Percentiles rank a stretch among this genome's conserved stretches.
Conservation (phyloP, 225 moss, liverwort and hornwort species). For the Marchantia paleacea region DNA sequence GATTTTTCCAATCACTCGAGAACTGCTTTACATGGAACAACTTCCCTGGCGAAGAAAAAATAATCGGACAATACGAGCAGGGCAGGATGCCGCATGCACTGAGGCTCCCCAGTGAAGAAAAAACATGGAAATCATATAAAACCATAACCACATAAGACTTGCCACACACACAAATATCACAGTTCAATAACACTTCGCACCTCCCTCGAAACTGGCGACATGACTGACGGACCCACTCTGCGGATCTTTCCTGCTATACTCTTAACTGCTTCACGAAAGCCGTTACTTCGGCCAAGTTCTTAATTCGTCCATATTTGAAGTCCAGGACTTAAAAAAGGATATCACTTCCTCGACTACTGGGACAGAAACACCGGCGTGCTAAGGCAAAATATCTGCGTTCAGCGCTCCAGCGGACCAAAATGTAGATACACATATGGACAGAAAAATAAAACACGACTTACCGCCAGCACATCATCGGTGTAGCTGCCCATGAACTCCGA, state of each 20-base stretch:
- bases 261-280: conserved; percentile 7
- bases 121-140: too few species aligned
- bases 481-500: conserved; percentile 73
- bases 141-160: too few species aligned
- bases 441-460: conserved; percentile 12
- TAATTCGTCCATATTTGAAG: not conserved
- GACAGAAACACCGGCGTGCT: not conserved
- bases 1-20: too few species aligned
- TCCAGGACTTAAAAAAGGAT: not conserved
- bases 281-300: not conserved
- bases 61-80: too few species aligned
- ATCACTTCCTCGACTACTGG: not conserved
- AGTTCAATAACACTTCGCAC: not conserved
- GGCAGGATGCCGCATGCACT: too few species aligned
- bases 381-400: not conserved
- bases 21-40: too few species aligned
- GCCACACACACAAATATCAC: too few species aligned
- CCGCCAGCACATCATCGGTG: conserved; percentile 86
- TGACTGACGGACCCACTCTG: not conserved
- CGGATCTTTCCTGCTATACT: not conserved
- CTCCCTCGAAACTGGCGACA: not conserved
- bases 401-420: not conserved
- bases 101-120: too few species aligned
- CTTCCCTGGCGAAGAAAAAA: too few species aligned
- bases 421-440: not conserved